Evolutionary conservation across 306 rosid genomes (phyloP), one percentile per base, ranked within the genome.

Genomic region (Biancaea sappan): DNA sequence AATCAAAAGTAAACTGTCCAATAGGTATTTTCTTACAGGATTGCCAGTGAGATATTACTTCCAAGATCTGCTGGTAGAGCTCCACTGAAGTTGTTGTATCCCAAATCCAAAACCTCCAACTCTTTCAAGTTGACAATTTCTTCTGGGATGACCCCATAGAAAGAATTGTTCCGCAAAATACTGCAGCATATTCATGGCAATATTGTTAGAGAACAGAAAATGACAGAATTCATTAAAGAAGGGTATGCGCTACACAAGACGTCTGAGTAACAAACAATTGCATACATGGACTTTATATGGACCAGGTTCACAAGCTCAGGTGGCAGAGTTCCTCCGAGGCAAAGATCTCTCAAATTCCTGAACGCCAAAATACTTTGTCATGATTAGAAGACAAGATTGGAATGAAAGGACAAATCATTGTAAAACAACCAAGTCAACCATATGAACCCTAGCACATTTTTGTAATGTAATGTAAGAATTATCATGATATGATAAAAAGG

Each of bases 21-120:
- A 21, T 59, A 73, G 69, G 7, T 59, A 63, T 71, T 56, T 77
- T 84, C 98, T 41, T 92, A 94, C 97, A 94, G 90, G 81, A 83
- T 82, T 75, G 88, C 58, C 47, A 86, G 79, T 25, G 96, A 87
- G 48, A 84, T 82, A 76, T 88, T 85, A 69, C 77, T 84, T 82
- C 89, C 96, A 78, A 92, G 86, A 69, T 92, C 94, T 52, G 60
- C 64, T 1, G 95, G 95, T 47, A 87, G 62, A 21, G 88, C 78
- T 69, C 92, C 96, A 6, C 76, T 84, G 81, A 91, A 90, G 78
- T 88, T 82, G 80, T 94, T 92, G 86, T 71, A 88, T 79, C 99
- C 95, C 82, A 94, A 86, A 87, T 94, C 99, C 61, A 94, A 85
- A 82, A 86, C 84, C 88, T 92, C 99, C 77, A 92, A 85, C 67